Evolutionary conservation across 2,329 filamentous ascomycete species (phyloP).

Genomic region (Nothophoma quercina): DNA sequence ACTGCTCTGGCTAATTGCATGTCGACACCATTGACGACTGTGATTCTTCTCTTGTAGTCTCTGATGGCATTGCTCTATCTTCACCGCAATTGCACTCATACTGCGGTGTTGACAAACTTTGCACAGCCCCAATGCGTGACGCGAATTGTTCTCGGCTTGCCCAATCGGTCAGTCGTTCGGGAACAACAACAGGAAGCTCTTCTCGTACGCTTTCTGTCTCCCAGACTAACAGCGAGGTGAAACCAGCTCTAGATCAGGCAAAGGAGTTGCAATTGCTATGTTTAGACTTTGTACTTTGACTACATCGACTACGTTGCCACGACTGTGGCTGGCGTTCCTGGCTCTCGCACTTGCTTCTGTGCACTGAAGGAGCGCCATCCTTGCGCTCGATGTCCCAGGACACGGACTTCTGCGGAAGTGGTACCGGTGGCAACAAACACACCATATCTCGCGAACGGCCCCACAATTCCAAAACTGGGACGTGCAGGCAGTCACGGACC

Average conservation of each 20-base stretch:
- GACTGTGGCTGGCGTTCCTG: too few relatives aligned
- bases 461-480: too few relatives aligned
- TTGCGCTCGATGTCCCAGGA: not conserved
- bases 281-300: not conserved
- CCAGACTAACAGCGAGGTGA: too few relatives aligned
- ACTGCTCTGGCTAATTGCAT: too few relatives aligned
- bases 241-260: too few relatives aligned
- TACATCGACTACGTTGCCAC: not conserved
- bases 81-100: too few relatives aligned
- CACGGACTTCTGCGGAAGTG: too few relatives aligned
- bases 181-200: not conserved
- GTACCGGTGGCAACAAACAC: too few relatives aligned
- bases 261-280: too few relatives aligned
- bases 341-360: not conserved
- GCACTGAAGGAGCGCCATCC: not conserved
- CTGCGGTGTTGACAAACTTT: not conserved
- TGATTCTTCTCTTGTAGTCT: too few relatives aligned
- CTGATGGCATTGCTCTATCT: not conserved
- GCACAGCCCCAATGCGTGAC: constrained; percentile 6
- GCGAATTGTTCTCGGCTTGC: not conserved
- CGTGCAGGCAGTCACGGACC: too few relatives aligned
- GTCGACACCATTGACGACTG: not conserved
- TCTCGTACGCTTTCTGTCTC: not conserved
- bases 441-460: too few relatives aligned
- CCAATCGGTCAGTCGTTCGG: not conserved